Evolutionary conservation across 768 basidiomycete genomes (phyloP).

Genomic region (Boletus huronensis): DNA sequence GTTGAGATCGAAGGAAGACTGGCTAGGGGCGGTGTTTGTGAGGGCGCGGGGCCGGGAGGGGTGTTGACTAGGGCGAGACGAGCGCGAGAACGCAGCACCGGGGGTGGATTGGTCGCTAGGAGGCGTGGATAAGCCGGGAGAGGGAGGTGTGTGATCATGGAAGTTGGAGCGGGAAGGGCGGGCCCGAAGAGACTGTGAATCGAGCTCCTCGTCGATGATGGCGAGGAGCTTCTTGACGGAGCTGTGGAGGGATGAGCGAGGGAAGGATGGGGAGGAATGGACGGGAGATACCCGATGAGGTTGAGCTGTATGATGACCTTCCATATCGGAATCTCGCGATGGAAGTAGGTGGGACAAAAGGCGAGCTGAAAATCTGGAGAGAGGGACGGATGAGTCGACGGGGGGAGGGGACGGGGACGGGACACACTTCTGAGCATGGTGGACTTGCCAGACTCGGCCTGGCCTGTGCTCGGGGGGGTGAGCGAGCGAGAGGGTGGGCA

Average conservation of each 20-base stretch:
- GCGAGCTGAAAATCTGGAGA: constrained; percentile 62
- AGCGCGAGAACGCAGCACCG: neutral
- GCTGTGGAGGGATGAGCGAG: constrained; percentile 29
- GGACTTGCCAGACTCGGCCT: constrained; percentile 33
- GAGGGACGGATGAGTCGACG: neutral
- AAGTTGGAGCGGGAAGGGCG: constrained; percentile 1
- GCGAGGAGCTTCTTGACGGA: constrained; percentile 58
- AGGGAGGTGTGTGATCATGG: constrained; percentile 31
- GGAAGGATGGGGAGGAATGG: neutral
- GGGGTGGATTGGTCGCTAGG: neutral
- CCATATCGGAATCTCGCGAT: constrained; percentile 56
- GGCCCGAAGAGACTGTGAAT: constrained; percentile 21
- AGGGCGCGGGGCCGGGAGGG: neutral
- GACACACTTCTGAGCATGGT: constrained; percentile 29
- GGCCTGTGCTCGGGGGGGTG: constrained; percentile 11
- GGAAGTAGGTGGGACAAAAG: constrained; percentile 60
- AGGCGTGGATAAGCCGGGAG: constrained; percentile 1
- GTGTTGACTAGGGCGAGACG: neutral
- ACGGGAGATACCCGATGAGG: constrained; percentile 49
- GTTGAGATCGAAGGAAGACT: neutral
- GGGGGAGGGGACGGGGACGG: neutral
- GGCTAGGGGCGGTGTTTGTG: neutral
- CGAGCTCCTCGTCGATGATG: constrained; percentile 45
- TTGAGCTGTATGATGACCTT: constrained; percentile 66
- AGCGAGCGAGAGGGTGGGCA: fast-evolving